Conservation (phyloP, 345 rosid species). For the Citrus sp. region DNA sequence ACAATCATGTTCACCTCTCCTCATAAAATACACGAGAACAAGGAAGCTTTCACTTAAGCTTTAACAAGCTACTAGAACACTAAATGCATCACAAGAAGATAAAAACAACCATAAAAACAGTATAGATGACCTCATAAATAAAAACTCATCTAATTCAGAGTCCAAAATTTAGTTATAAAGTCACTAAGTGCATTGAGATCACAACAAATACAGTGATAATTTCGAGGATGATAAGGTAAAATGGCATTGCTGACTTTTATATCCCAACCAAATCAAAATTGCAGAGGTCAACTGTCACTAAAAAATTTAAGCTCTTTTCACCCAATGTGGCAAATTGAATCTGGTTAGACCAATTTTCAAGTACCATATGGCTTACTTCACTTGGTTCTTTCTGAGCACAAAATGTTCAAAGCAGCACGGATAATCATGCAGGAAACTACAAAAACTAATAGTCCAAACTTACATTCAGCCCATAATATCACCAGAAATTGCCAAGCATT, state of each 20-base stretch:
- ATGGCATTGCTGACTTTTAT: not conserved
- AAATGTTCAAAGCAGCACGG: not conserved
- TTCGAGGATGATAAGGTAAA: not conserved
- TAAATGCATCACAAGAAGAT: not conserved
- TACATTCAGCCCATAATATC: not conserved
- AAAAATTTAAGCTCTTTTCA: not conserved
- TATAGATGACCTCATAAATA: not conserved
- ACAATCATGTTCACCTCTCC: not conserved
- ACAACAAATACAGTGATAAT: not conserved
- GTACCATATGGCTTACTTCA: not conserved
- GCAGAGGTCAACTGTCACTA: not conserved
- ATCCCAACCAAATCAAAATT: not conserved
- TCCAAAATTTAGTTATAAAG: not conserved
- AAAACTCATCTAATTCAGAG: not conserved
- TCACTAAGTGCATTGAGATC: not conserved
- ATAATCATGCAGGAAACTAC: not conserved
- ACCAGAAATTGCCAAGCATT: not conserved
- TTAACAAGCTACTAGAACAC: not conserved
- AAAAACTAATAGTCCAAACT: not conserved
- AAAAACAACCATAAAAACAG: not conserved
- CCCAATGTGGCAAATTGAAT: not conserved
- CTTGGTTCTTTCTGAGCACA: not conserved
- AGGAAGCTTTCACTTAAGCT: not conserved
- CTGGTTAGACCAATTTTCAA: not conserved
- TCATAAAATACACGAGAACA: not conserved